Percentiles rank a stretch among this genome's conserved stretches.
These are phyloP conservation scores for Gaertneriomyces semiglobifer DNA, from an alignment of 192 early-diverging fungal genomes.

Conservation along the genomic window DNA sequence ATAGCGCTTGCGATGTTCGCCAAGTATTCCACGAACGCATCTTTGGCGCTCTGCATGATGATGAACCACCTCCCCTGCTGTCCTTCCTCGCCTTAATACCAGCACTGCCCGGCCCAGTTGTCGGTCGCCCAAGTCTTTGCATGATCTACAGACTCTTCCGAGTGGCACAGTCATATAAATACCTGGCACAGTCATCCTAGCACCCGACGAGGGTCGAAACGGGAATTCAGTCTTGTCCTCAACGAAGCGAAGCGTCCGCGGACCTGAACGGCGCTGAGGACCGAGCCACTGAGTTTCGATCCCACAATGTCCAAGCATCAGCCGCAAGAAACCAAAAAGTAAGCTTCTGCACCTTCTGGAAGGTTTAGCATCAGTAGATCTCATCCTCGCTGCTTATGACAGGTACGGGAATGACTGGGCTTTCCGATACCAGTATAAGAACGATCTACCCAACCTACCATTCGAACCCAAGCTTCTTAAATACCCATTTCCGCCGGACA, in stretches of 20 bases:
- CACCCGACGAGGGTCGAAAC: no score
- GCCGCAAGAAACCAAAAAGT: slow-evolving; percentile 7
- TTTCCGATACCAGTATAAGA: slow-evolving; percentile 28
- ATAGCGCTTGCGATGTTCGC: slow-evolving; percentile 5
- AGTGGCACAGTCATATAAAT: no score
- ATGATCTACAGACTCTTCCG: no score
- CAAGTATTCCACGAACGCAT: slow-evolving; percentile 13
- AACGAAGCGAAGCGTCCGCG: no score
- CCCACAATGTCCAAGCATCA: slow-evolving; percentile 8
- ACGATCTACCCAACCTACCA: slow-evolving; percentile 33
- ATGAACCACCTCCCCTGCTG: no score
- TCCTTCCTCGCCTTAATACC: no score
- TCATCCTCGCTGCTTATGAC: background rate
- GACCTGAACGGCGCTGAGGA: no score
- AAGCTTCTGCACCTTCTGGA: background rate
- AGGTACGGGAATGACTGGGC: slow-evolving; percentile 36
- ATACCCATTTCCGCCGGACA: slow-evolving; percentile 33
- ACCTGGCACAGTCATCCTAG: no score
- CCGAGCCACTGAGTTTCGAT: no score
- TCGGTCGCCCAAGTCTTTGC: no score
- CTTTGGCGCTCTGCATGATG: background rate
- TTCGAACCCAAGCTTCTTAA: slow-evolving; percentile 42
- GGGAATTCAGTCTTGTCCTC: no score
- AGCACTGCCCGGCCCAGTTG: no score
- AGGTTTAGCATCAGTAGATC: background rate